Conservation (phyloP, 1,139 yeast species). For the Ogataea hybrid region DNA sequence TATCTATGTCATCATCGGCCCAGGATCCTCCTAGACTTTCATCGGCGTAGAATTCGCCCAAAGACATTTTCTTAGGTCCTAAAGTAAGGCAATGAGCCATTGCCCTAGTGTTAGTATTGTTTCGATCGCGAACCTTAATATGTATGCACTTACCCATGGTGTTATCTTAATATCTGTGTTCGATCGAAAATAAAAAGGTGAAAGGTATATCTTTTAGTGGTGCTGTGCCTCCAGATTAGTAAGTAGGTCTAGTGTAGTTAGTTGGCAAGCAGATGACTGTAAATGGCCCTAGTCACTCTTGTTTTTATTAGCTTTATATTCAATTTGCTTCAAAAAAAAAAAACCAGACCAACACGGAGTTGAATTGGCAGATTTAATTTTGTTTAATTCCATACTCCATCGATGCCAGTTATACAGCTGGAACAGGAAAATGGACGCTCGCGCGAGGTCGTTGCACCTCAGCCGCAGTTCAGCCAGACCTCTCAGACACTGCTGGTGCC, state of each 20-base stretch:
- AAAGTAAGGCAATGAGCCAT: conserved; percentile 1
- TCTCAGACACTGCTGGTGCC: conserved; percentile 2
- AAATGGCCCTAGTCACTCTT: not conserved
- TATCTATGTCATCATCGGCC: conserved; percentile 33
- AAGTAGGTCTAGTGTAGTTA: too few relatives aligned
- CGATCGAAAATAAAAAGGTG: not conserved
- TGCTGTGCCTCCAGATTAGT: not conserved
- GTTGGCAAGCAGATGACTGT: not conserved
- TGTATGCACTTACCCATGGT: conserved; percentile 11
- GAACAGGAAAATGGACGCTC: conserved; percentile 5
- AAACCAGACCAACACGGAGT: conserved; percentile 1
- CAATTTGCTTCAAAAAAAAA: conserved; percentile 2
- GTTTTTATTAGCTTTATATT: not conserved
- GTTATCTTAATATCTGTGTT: not conserved
- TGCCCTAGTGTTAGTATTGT: conserved; percentile 6
- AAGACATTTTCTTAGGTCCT: conserved; percentile 32
- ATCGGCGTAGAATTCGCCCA: conserved; percentile 32
- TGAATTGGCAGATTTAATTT: conserved; percentile 5
- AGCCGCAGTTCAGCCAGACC: conserved; percentile 4
- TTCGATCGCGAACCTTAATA: not conserved
- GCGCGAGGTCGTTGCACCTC: conserved; percentile 5
- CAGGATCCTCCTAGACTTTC: conserved; percentile 32
- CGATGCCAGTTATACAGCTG: conserved; percentile 6
- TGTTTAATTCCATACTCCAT: not conserved
- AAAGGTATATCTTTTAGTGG: not conserved